A percentile compares a stretch with the other conserved stretches of the same genome.
Evolutionary conservation across 129 eudicot species (phyloP).

Genomic region (Centaurea solstitialis): DNA sequence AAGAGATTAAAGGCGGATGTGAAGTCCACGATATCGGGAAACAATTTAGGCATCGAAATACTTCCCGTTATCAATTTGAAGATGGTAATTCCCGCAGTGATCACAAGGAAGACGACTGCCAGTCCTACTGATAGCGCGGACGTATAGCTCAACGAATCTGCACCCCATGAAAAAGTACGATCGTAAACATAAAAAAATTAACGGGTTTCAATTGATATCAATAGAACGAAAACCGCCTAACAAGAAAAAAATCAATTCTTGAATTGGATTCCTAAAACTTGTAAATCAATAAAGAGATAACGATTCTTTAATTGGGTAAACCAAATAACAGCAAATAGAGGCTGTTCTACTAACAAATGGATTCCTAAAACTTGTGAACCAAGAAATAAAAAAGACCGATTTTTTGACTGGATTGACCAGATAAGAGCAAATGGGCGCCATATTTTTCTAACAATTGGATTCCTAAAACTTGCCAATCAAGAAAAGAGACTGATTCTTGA

Average conservation of each 20-base stretch:
- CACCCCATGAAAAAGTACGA: constrained; percentile 18
- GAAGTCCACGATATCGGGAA: constrained; percentile 59
- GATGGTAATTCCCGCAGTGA: constrained; percentile 77
- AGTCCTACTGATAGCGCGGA: constrained; percentile 93
- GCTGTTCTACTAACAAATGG: constrained; percentile 10
- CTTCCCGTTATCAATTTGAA: constrained; percentile 67
- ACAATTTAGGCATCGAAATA: constrained; percentile 65
- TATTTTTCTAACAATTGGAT: neutral
- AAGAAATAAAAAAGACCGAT: neutral
- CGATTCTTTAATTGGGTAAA: neutral
- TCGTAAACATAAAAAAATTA: neutral
- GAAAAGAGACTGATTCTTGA: neutral
- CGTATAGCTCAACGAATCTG: constrained; percentile 93
- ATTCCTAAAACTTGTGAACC: neutral
- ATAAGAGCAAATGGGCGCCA: neutral
- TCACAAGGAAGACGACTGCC: constrained; percentile 83
- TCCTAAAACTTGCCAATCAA: neutral
- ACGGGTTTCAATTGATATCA: neutral
- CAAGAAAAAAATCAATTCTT: neutral
- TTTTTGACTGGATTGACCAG: neutral
- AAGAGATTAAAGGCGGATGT: constrained; percentile 74
- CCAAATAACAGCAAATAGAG: neutral
- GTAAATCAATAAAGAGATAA: no score
- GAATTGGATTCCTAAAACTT: neutral
- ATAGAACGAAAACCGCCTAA: neutral